phyloP scores from a whole-genome alignment of 116 monocot genomes.

The Zostera marina region DNA sequence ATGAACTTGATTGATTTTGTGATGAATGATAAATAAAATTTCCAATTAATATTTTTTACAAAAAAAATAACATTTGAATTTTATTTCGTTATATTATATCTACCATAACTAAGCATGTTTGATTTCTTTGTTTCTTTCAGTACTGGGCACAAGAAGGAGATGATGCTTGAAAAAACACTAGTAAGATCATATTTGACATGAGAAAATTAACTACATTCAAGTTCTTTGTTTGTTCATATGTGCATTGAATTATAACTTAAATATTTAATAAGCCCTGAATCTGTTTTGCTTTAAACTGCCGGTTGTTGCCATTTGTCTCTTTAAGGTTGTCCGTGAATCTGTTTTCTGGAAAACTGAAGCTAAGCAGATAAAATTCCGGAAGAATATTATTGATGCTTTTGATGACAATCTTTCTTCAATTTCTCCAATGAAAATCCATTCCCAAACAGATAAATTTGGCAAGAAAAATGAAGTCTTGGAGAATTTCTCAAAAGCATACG shows the following conservation, averaged over 20 bases:
- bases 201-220: neutral
- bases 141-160: slow-evolving; percentile 70
- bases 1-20: no score
- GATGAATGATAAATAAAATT: no score
- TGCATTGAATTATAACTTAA: neutral
- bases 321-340: slow-evolving; percentile 54
- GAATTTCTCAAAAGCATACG: neutral
- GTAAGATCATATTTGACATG: slow-evolving; percentile 18
- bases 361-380: slow-evolving; percentile 10
- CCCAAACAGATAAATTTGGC: neutral
- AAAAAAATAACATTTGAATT: no score
- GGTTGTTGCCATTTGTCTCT: neutral
- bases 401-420: neutral
- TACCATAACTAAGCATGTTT: no score
- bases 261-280: neutral
- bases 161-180: slow-evolving; percentile 60
- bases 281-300: neutral
- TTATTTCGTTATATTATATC: no score
- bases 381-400: neutral
- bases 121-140: slow-evolving; percentile 36
- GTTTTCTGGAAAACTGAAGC: slow-evolving; percentile 53
- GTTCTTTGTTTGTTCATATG: neutral
- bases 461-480: neutral
- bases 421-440: neutral
- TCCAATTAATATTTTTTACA: no score